phyloP scores from a whole-genome alignment of 2,329 filamentous ascomycete species.

The Xylariaceae sp. region DNA sequence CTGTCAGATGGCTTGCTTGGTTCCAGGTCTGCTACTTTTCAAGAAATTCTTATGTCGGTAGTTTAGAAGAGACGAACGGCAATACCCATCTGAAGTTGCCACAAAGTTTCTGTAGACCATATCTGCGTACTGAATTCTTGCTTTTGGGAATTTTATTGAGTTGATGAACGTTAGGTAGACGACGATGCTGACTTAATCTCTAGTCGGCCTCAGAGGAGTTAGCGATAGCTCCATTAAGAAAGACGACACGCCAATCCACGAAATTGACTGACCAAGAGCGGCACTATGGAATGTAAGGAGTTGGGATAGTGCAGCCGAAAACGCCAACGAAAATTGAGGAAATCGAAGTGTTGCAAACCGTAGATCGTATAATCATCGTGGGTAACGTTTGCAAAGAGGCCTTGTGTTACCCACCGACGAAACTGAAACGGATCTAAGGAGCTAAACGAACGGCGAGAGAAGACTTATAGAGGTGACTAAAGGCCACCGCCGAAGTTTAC shows the following conservation, averaged over 20 bases:
- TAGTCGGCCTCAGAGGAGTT: too few relatives aligned
- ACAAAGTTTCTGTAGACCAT: conserved; percentile 3
- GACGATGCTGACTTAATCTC: too few relatives aligned
- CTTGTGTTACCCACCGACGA: too few relatives aligned
- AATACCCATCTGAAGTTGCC: conserved; percentile 1
- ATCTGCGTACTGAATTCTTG: neutral
- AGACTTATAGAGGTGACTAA: too few relatives aligned
- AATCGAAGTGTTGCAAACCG: neutral
- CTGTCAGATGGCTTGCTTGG: neutral
- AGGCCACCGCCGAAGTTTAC: neutral
- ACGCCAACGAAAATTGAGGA: neutral
- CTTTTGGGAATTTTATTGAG: conserved; percentile 1
- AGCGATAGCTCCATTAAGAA: too few relatives aligned
- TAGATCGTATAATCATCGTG: neutral
- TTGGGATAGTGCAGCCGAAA: neutral
- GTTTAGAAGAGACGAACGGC: conserved; percentile 8
- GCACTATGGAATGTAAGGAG: neutral
- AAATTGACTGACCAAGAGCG: too few relatives aligned
- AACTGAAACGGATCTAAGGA: too few relatives aligned
- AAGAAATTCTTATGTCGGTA: too few relatives aligned
- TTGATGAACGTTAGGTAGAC: too few relatives aligned
- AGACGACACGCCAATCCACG: too few relatives aligned
- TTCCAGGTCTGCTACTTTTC: neutral
- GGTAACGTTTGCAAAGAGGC: too few relatives aligned
- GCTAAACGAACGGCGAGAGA: too few relatives aligned